Evolutionary conservation across 1,284 basidiomycete species (phyloP).

Genomic region (Peniophora sp.): DNA sequence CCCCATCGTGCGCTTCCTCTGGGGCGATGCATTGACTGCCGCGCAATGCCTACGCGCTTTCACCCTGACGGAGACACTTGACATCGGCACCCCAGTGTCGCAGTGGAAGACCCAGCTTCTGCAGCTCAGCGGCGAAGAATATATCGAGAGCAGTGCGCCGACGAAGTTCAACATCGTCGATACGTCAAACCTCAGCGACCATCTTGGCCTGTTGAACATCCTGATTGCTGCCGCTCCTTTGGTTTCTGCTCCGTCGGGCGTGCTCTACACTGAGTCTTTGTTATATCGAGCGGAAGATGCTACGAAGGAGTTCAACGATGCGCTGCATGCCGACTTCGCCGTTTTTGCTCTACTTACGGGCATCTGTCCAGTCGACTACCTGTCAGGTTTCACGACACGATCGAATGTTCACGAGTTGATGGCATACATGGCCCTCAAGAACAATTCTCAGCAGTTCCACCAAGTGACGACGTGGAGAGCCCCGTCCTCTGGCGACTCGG

Average conservation of each 20-base stretch:
- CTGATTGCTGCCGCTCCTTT: conserved; percentile 30
- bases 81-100: conserved; percentile 18
- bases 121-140: conserved; percentile 26
- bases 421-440: conserved; percentile 3
- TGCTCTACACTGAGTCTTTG: conserved; percentile 36
- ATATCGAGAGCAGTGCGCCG: conserved; percentile 25
- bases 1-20: conserved; percentile 24
- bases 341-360: conserved; percentile 33
- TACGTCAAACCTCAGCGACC: conserved; percentile 45
- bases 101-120: conserved; percentile 29
- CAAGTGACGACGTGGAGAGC: conserved; percentile 37
- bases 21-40: conserved; percentile 27
- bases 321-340: conserved; percentile 30
- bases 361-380: conserved; percentile 29
- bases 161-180: conserved; percentile 43
- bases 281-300: conserved; percentile 19
- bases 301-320: conserved; percentile 23
- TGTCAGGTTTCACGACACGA: conserved; percentile 32
- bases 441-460: conserved; percentile 13
- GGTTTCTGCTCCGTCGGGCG: conserved; percentile 21
- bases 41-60: conserved; percentile 23
- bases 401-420: conserved; percentile 38
- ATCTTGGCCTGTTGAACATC: conserved; percentile 43
- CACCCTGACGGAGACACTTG: conserved; percentile 7
- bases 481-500: conserved; percentile 20